These are phyloP conservation scores for Termitomyces sp. DNA, from an alignment of 768 basidiomycete genomes.

Conservation along the genomic window DNA sequence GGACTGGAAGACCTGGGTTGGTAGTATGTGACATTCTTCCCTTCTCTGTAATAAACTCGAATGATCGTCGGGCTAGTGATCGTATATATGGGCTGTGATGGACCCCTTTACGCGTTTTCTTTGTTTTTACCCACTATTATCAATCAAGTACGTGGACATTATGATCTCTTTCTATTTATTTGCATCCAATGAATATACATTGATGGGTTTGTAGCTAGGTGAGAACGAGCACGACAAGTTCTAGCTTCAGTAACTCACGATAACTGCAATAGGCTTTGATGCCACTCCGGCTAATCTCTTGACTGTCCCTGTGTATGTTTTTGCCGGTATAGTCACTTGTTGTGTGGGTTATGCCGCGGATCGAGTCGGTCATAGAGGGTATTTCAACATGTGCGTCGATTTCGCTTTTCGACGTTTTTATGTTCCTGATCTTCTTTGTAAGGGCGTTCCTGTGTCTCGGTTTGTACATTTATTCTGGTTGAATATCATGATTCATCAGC, in stretches of 20 bases:
- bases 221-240: neutral
- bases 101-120: conserved; percentile 72
- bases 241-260: neutral
- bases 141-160: conserved; percentile 41
- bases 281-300: conserved; percentile 72
- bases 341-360: conserved; percentile 60
- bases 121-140: conserved; percentile 79
- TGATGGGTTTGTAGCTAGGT: conserved; percentile 27
- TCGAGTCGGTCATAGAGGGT: conserved; percentile 51
- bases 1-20: conserved; percentile 76
- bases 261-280: conserved; percentile 39
- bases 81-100: conserved; percentile 50
- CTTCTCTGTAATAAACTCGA: neutral
- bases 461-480: conserved; percentile 19
- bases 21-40: conserved; percentile 27
- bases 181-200: conserved; percentile 2
- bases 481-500: neutral
- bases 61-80: conserved; percentile 34
- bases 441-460: conserved; percentile 33
- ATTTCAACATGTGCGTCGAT: conserved; percentile 53
- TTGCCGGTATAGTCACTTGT: conserved; percentile 65
- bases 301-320: conserved; percentile 71
- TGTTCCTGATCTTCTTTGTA: neutral
- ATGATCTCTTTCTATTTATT: neutral
- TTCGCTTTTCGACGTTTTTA: neutral